Base-by-base conservation (phyloP, 179 eudicot species). In the Gypsophila paniculata region DNA sequence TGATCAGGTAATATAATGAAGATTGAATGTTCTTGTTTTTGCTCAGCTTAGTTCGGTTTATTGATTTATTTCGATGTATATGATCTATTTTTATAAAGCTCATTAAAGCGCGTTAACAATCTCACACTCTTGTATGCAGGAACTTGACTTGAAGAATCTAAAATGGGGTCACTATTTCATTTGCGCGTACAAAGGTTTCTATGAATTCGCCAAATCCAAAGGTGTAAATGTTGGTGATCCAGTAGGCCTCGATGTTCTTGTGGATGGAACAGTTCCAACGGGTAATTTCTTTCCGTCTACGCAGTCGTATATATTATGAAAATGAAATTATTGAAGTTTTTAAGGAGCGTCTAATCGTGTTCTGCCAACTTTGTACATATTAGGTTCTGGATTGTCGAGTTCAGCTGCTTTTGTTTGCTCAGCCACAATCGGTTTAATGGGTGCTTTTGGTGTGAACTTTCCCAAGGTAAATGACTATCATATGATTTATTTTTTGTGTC, bases 321-420 rank as follows among this genome's bases (percentile, higher is more conserved):
- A 19, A 36, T 34, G 39, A 5, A 44, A 18, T 3, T 61, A 52
- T 52, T 53, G 59, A 73, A 10, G 26, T 70, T 57, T 17, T 25
- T 44, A 53, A 19, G 23, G 2, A 49, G 65, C 22, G 10, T 25
- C 38, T 65, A 15, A 32, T 22, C 53, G 46, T 75, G 49, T 69
- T 61, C 68, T 53, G 48, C 52, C 42, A 44, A 63, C 39, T 68
- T 21, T 61, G 32, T 48, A 39, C 57, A 49, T 55, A 69, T 21
- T 76, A 94, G 99, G 99, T 57, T 95, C 99, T 78, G 99, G 99
- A 58, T 75, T 95, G 67, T 95, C 99, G 55, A 95, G 99, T 78
- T 91, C 97, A 61, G 93, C 99, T 19, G 99, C 99, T 54, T 84
- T 95, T 79, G 99, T 95, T 76, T 95, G 99, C 82, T 92, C 96